Evolutionary conservation across 1,284 basidiomycete species (phyloP), one percentile per base, ranked within the genome.

Genomic region (Malassezia equina): DNA sequence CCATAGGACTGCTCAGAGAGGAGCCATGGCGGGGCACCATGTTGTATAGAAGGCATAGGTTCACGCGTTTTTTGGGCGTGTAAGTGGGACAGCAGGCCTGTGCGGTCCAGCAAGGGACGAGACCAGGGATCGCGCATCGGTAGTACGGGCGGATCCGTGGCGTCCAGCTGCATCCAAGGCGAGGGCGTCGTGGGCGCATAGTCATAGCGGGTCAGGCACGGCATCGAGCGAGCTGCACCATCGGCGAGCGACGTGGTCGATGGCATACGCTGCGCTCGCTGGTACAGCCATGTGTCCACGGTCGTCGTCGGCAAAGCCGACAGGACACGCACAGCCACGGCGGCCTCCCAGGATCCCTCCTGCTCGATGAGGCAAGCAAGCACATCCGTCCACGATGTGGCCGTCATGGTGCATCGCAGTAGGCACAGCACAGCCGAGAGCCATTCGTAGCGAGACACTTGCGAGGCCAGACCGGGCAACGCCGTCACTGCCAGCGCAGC

Each of bases 51-150:
- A 13, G 31, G 50, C 29, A 52, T 42, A 9, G 28, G 7, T 9
- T 57, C 49, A 31, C 55, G 55, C 32, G 50, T 51, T 27, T 51
- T 57, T 17, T 40, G 39, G 13, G 47, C 24, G 21, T 36, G 25
- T 5, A 48, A 23, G 17, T 12, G n/a, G 23, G 31, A 17, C 13
- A 53, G 34, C 6, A 53, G 9, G 7, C 29, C 7, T 4, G 45
- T 40, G 7, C 8, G 4, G 31, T 53, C 47, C 12, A 6, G 12
- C 34, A 53, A 15, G 4, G 52, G 29, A 28, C 15, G 6, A 7
- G 34, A 34, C 36, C 31, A 34, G 31, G 52, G 52, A 47, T 53
- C 52, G 31, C 52, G 29, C n/a, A 24, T 24, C 15, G 24, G 24
- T 2, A 27, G 8, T 13, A 17, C 32, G 6, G 33, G 42, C 19